Conservation (phyloP, 1,139 yeast genomes). For the Wickerhamomyces sp. region DNA sequence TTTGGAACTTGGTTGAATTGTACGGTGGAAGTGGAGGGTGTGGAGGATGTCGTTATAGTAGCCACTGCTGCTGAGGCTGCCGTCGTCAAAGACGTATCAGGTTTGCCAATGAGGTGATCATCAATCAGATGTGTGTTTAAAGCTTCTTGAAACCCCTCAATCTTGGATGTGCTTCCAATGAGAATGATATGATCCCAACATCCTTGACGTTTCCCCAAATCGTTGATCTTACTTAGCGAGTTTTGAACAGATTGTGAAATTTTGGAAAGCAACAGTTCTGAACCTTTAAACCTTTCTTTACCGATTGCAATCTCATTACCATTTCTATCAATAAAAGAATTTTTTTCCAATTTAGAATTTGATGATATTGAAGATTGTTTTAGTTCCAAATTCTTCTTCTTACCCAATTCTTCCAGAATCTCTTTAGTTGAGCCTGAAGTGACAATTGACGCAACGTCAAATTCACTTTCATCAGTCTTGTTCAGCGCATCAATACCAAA, state of each 20-base stretch:
- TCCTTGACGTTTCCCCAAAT: constrained; percentile 69
- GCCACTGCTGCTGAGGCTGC: too few species aligned
- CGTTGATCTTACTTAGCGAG: constrained; percentile 53
- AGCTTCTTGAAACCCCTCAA: constrained; percentile 74
- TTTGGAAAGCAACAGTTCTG: constrained; percentile 48
- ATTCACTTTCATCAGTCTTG: constrained; percentile 44
- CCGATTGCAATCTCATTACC: constrained; percentile 63
- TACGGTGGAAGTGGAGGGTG: constrained; percentile 23
- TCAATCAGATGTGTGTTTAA: constrained; percentile 53
- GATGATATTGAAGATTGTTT: constrained; percentile 34
- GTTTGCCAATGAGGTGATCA: constrained; percentile 44
- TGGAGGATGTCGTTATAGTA: constrained; percentile 27
- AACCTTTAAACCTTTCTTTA: constrained; percentile 81
- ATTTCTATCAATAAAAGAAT: constrained; percentile 55
- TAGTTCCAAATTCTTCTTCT: too few species aligned
- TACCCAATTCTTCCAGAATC: constrained; percentile 53
- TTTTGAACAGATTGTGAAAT: constrained; percentile 53
- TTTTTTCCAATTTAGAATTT: constrained; percentile 60
- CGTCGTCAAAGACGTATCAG: constrained; percentile 24
- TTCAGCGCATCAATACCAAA: constrained; percentile 44
- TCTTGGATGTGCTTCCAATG: constrained; percentile 69
- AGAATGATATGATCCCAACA: constrained; percentile 82
- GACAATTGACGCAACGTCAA: constrained; percentile 89
- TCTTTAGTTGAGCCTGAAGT: constrained; percentile 70
- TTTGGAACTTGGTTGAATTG: constrained; percentile 68